Evolutionary conservation across 495 filamentous ascomycete genomes (phyloP).

Genomic region (Stereocaulon alpinum): DNA sequence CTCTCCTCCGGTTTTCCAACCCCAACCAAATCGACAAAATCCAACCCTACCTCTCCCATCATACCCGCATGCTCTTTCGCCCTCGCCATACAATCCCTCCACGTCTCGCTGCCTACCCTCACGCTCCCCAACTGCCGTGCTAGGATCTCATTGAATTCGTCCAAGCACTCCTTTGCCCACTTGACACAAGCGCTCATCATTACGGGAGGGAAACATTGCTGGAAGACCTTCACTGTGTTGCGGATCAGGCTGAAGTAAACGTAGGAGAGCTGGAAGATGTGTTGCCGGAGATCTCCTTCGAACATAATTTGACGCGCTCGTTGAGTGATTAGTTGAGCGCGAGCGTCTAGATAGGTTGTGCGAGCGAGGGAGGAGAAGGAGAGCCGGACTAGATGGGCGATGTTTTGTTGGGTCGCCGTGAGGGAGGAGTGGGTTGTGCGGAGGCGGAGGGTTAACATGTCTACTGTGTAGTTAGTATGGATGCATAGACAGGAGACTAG

Average conservation of each 20-base stretch:
- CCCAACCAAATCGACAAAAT: slow-evolving; percentile 68
- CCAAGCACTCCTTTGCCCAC: slow-evolving; percentile 89
- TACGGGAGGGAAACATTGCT: slow-evolving; percentile 73
- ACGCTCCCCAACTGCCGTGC: slow-evolving; percentile 75
- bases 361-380: slow-evolving; percentile 85
- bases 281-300: slow-evolving; percentile 79
- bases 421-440: slow-evolving; percentile 61
- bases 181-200: slow-evolving; percentile 89
- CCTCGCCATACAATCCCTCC: slow-evolving; percentile 72
- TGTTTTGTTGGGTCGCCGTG: slow-evolving; percentile 59
- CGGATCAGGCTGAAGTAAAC: slow-evolving; percentile 92
- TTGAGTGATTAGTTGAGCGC: slow-evolving; percentile 63
- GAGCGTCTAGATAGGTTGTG: slow-evolving; percentile 72
- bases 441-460: slow-evolving; percentile 60
- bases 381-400: slow-evolving; percentile 71
- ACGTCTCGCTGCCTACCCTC: slow-evolving; percentile 54
- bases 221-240: slow-evolving; percentile 81
- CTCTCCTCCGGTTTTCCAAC: slow-evolving; percentile 21
- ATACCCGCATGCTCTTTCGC: slow-evolving; percentile 71
- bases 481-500: not conserved
- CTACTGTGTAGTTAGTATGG: slow-evolving; percentile 4
- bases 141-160: slow-evolving; percentile 77
- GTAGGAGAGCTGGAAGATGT: slow-evolving; percentile 92
- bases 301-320: slow-evolving; percentile 85
- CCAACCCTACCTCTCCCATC: slow-evolving; percentile 76